Evolutionary conservation across 371 early-diverging fungal species (phyloP).

Genomic region (Apophysomyces sp.): DNA sequence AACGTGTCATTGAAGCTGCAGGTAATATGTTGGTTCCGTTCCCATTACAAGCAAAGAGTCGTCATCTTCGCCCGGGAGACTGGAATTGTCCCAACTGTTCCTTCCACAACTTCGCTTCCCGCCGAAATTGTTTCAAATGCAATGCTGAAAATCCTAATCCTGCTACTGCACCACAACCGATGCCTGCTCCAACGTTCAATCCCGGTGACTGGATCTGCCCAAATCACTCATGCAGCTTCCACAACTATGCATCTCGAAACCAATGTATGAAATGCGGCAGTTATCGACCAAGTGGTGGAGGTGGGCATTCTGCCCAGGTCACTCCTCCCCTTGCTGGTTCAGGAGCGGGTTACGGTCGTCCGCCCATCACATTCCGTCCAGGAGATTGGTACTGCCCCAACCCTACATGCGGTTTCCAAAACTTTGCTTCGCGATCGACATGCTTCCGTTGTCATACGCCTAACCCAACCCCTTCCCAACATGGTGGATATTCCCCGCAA

Average conservation of each 20-base stretch:
- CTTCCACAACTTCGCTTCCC: conserved; percentile 75
- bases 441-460: conserved; percentile 63
- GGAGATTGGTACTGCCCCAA: conserved; percentile 80
- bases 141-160: conserved; percentile 52
- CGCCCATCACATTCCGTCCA: conserved; percentile 47
- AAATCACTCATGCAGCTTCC: conserved; percentile 51
- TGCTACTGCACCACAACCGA: conserved; percentile 15
- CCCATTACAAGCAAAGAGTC: conserved; percentile 50
- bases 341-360: conserved; percentile 10
- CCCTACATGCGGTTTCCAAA: conserved; percentile 67
- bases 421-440: conserved; percentile 69
- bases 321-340: neutral
- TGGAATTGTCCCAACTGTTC: conserved; percentile 77
- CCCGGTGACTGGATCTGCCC: conserved; percentile 58
- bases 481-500: conserved; percentile 12
- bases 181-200: conserved; percentile 27
- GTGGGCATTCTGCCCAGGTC: neutral
- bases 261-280: conserved; percentile 43
- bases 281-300: conserved; percentile 18
- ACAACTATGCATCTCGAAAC: conserved; percentile 54
- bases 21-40: conserved; percentile 55
- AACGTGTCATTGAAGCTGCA: conserved; percentile 56
- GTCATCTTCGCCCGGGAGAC: conserved; percentile 63
- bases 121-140: conserved; percentile 72
- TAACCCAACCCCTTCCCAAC: conserved; percentile 34